Evolutionary conservation across 176 grass and related monocot species (phyloP), one percentile per base, ranked within the genome.

Genomic region (Bolboschoenus planiculmis): DNA sequence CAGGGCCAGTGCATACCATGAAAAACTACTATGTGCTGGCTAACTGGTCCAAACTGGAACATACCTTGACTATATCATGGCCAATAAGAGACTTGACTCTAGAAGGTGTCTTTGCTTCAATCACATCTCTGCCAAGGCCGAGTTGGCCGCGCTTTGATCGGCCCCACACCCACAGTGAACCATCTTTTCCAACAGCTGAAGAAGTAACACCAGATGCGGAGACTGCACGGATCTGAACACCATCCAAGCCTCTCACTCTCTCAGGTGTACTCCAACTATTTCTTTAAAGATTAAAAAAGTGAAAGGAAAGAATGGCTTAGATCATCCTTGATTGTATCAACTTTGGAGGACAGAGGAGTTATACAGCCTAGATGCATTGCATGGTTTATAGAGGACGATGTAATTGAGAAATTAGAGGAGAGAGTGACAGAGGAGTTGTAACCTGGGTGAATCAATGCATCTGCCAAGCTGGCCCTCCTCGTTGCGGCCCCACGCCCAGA

Each of bases 401-500:
- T n/a, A n/a, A n/a, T n/a, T n/a, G n/a, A n/a, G n/a, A n/a, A n/a
- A 47, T 47, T 11, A 47, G 5, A 2, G 7, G 10, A 11, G 10
- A 47, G 26, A 7, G 63, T 21, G 48, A 51, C 37, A 79, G 72
- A 53, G 57, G 16, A 31, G 71, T 39, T 55, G 18, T 85, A 76
- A 93, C 91, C 88, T 93, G 34, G 75, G 73, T 11, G 91, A 36
- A 11, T 88, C 50, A 54, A 82, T 84, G 62, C 91, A 78, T 54
- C 91, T 88, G 31, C 95, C 92, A 30, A 97, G 88, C 81, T 97
- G 90, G 34, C 85, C 88, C 81, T 97, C 92, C 6, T 92, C 84
- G 82, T 97, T 97, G 62, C 95, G 92, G 40, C 92, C 95, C 92
- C 95, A 97, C 1, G 95, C 88, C 90, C 92, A 97, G 56, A 97